Conservation (phyloP, 495 filamentous ascomycete species). For the Lineolata rhizophorae region DNA sequence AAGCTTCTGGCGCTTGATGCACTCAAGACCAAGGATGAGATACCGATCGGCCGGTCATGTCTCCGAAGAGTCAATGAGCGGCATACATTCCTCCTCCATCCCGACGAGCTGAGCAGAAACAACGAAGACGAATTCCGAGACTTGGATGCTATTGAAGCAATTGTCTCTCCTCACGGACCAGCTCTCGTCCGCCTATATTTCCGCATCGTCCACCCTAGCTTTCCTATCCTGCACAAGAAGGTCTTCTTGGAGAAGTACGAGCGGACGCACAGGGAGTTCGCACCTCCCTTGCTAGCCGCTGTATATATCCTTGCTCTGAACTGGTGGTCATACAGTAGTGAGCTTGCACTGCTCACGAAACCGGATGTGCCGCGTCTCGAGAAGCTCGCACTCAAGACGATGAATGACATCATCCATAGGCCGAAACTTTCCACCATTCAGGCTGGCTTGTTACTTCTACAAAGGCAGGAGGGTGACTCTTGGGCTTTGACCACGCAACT, state of each 20-base stretch:
- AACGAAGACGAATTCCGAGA: slow-evolving; percentile 36
- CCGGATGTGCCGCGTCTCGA: slow-evolving; percentile 56
- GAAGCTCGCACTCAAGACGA: slow-evolving; percentile 43
- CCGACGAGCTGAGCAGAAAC: slow-evolving; percentile 34
- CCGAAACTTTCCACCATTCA: slow-evolving; percentile 83
- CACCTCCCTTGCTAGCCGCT: slow-evolving; percentile 61
- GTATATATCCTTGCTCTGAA: slow-evolving; percentile 75
- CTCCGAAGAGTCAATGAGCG: slow-evolving; percentile 54
- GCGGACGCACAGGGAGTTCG: slow-evolving; percentile 50
- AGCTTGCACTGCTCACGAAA: slow-evolving; percentile 36
- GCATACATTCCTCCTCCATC: slow-evolving; percentile 58
- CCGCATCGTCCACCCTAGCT: slow-evolving; percentile 61
- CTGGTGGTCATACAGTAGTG: slow-evolving; percentile 58
- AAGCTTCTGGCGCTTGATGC: slow-evolving; percentile 42
- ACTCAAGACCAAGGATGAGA: slow-evolving; percentile 43
- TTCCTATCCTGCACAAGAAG: slow-evolving; percentile 67
- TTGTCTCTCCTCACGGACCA: slow-evolving; percentile 59
- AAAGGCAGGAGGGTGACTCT: slow-evolving; percentile 60
- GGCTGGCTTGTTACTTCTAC: slow-evolving; percentile 64
- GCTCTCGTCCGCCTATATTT: slow-evolving; percentile 68
- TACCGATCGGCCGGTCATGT: slow-evolving; percentile 32
- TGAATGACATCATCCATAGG: slow-evolving; percentile 53
- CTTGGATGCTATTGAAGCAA: slow-evolving; percentile 54
- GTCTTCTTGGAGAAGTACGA: slow-evolving; percentile 70
- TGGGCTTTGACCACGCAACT: slow-evolving; percentile 68